These are phyloP conservation scores for Hygrocybe coccinea DNA, from an alignment of 768 basidiomycete species.

Conservation along the genomic window DNA sequence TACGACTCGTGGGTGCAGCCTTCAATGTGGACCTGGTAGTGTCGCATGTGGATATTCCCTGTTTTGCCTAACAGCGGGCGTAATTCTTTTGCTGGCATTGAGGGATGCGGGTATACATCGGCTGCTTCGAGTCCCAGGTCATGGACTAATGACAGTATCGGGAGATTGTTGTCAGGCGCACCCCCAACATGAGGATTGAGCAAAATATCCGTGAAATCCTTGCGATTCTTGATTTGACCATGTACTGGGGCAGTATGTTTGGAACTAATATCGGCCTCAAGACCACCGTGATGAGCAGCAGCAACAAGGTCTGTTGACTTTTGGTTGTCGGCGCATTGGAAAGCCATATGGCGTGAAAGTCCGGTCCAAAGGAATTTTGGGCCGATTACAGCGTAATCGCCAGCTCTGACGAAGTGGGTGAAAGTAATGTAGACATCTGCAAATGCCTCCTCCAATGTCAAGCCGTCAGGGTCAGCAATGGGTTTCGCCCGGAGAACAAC, in stretches of 20 bases:
- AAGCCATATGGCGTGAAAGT: neutral
- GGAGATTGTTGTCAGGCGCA: neutral
- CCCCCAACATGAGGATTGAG: neutral
- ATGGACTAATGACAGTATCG: neutral
- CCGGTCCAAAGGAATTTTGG: neutral
- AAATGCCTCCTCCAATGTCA: constrained; percentile 1
- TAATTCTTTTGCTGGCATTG: neutral
- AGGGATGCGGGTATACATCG: neutral
- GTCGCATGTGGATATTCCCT: constrained; percentile 1
- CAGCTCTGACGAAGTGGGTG: constrained; percentile 1
- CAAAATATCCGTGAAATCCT: neutral
- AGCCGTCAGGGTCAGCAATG: neutral
- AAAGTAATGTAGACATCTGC: constrained; percentile 1
- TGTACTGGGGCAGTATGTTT: neutral
- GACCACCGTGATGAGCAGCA: neutral
- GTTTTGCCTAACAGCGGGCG: neutral
- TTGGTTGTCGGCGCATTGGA: neutral
- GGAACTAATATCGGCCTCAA: neutral
- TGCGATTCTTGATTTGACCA: constrained; percentile 1
- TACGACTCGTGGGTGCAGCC: constrained; percentile 2
- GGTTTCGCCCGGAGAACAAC: constrained; percentile 1
- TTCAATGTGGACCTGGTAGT: constrained; percentile 7
- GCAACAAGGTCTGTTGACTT: constrained; percentile 3
- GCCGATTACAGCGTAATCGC: neutral
- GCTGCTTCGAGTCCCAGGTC: neutral